Evolutionary conservation across 2,329 filamentous ascomycete species (phyloP), one percentile per base, ranked within the genome.

Genomic region (Meredithiella fracta): DNA sequence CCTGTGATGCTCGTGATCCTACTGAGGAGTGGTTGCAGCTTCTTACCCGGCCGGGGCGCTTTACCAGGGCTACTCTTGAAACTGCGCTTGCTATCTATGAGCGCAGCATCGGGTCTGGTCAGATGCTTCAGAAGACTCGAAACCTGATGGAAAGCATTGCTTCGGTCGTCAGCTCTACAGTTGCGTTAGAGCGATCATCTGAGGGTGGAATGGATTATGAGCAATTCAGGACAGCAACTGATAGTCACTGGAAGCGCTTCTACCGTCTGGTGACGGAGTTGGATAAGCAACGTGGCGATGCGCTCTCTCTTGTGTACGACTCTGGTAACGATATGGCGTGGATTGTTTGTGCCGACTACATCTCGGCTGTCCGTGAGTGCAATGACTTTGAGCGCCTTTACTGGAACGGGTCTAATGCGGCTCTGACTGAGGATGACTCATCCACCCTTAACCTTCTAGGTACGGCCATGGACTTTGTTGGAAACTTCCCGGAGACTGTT

Each of bases 221-320:
- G 23, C 76, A 82, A 57, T 92, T 90, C 65, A 78, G 85, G 57
- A 72, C 74, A 34, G 82, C 86, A 31, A 82, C 84, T 54, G 85
- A 92, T 64, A 76, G 78, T 9, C 89, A 95, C 66, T 98, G 92
- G 92, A 81, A 85, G 60, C 80, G 86, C 53, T 94, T 94, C 67
- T 95, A 89, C 70, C 82, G 89, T 31, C 75, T 97, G 17, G 76
- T 94, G 17, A 75, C 86, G 11, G 90, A 95, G 65, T 72, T 98
- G 42, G 89, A 97, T 65, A 89, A 85, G 63, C 83, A 87, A 63
- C 78, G 90, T 63, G 84, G 85, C 17, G 90, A 96, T 64, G 83
- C 86, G 0, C 69, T 97, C 47, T 82, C 86, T 1, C 72, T 97
- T 47, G 79, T 82, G 0, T 81, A 86, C 56, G 92, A 97, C 63